Conservation (phyloP, 2,329 filamentous ascomycete genomes). For the Phyllosticta capitalensis region DNA sequence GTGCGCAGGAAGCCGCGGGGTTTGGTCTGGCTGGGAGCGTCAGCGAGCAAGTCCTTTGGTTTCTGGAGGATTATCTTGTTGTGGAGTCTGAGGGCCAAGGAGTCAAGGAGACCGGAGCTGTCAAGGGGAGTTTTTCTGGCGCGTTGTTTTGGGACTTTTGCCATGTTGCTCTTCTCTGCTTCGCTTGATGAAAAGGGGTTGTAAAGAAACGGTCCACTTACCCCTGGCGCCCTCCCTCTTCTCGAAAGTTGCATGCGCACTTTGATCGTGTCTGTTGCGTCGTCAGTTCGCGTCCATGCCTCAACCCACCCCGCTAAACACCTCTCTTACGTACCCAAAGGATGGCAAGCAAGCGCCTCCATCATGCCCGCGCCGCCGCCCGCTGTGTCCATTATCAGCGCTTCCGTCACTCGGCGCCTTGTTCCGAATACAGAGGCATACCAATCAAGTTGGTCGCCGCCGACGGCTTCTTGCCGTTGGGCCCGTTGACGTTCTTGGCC, state of each 20-base stretch:
- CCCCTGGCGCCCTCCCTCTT: conserved; percentile 70
- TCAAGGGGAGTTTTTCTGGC: no score
- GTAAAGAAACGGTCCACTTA: conserved; percentile 32
- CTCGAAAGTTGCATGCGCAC: conserved; percentile 97
- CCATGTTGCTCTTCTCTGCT: no score
- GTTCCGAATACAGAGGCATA: conserved; percentile 40
- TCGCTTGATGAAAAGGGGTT: no score
- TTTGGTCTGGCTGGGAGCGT: conserved; percentile 41
- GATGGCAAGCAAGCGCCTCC: conserved; percentile 94
- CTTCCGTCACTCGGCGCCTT: neutral
- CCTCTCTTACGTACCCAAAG: conserved; percentile 56
- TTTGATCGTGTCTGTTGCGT: conserved; percentile 78
- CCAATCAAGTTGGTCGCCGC: conserved; percentile 86
- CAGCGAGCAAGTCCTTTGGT: neutral
- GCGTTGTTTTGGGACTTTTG: no score
- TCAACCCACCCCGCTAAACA: neutral
- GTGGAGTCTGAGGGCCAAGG: no score
- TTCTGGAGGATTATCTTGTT: neutral
- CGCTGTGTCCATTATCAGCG: conserved; percentile 43
- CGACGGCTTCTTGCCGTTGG: conserved; percentile 64
- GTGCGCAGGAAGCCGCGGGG: conserved; percentile 82
- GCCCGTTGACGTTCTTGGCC: conserved; percentile 47
- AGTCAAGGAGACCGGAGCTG: no score
- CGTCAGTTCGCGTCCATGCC: conserved; percentile 14
- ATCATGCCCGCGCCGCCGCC: conserved; percentile 98